Percentiles rank a stretch among this genome's conserved stretches.
Conservation (phyloP, 2,329 filamentous ascomycete genomes). For the Claviceps sp. region DNA sequence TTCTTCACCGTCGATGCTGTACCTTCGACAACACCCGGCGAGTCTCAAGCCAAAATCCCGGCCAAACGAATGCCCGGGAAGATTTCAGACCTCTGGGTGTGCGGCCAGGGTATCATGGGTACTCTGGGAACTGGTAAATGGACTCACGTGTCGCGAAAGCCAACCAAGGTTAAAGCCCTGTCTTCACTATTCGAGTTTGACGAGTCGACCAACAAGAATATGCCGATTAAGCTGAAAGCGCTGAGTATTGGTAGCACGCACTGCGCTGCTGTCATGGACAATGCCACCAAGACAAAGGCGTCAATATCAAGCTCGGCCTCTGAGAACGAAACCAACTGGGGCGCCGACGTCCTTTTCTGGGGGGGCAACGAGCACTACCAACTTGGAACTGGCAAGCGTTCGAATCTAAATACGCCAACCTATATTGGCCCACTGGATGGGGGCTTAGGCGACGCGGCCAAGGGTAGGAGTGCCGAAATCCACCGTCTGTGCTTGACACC, state of each 20-base stretch:
- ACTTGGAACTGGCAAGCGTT: constrained; percentile 80
- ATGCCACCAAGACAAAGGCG: constrained; percentile 55
- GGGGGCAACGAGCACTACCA: constrained; percentile 92
- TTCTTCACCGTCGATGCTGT: constrained; percentile 78
- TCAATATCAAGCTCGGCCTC: constrained; percentile 34
- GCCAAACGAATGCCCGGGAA: constrained; percentile 19
- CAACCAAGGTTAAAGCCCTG: constrained; percentile 69
- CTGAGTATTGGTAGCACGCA: constrained; percentile 72
- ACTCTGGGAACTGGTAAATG: constrained; percentile 74
- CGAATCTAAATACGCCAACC: constrained; percentile 59
- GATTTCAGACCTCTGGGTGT: constrained; percentile 62
- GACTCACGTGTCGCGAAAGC: constrained; percentile 71
- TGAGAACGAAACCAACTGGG: constrained; percentile 70
- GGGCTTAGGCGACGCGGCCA: constrained; percentile 42
- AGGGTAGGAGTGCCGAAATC: constrained; percentile 46
- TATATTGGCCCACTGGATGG: constrained; percentile 69
- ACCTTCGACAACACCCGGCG: constrained; percentile 20
- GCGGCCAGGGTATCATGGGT: constrained; percentile 75
- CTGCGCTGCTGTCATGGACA: constrained; percentile 69
- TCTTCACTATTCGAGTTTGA: constrained; percentile 81
- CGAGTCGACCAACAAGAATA: constrained; percentile 50
- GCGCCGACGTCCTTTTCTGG: constrained; percentile 83
- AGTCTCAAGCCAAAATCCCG: constrained; percentile 13
- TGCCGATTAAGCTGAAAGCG: constrained; percentile 64
- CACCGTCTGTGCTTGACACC: constrained; percentile 75